Evolutionary conservation across 75 land plant genomes (phyloP).

Genomic region (Sequoia sempervirens): DNA sequence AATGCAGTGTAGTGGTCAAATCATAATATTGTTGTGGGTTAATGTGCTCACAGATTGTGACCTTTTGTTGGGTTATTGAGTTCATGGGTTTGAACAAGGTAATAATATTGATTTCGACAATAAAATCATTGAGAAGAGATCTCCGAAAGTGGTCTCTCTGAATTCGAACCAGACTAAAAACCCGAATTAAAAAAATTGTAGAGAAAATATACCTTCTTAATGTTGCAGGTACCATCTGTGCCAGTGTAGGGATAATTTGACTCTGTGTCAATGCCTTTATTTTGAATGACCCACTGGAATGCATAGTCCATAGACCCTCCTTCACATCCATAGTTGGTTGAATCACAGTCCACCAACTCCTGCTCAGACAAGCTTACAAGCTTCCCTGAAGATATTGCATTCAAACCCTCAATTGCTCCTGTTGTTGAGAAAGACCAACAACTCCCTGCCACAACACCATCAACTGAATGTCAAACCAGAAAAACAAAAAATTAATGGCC

Average conservation of each 20-base stretch:
- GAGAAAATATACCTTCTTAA: background rate
- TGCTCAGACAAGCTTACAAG: slow-evolving; percentile 61
- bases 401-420: slow-evolving; percentile 63
- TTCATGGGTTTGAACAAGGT: no score
- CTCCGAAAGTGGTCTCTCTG: no score
- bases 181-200: no score
- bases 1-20: no score
- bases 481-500: background rate
- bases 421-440: slow-evolving; percentile 76
- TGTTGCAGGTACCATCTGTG: slow-evolving; percentile 19
- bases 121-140: no score
- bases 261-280: slow-evolving; percentile 57
- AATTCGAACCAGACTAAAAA: no score
- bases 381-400: slow-evolving; percentile 49
- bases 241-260: slow-evolving; percentile 44
- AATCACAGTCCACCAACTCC: slow-evolving; percentile 64
- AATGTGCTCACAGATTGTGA: no score
- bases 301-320: slow-evolving; percentile 71
- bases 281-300: slow-evolving; percentile 53
- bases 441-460: slow-evolving; percentile 43
- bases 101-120: no score
- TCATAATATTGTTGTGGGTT: no score
- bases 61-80: no score
- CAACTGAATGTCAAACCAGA: background rate
- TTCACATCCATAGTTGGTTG: slow-evolving; percentile 53